Base-by-base conservation (phyloP, 345 rosid genomes). In the Salix dunnii region DNA sequence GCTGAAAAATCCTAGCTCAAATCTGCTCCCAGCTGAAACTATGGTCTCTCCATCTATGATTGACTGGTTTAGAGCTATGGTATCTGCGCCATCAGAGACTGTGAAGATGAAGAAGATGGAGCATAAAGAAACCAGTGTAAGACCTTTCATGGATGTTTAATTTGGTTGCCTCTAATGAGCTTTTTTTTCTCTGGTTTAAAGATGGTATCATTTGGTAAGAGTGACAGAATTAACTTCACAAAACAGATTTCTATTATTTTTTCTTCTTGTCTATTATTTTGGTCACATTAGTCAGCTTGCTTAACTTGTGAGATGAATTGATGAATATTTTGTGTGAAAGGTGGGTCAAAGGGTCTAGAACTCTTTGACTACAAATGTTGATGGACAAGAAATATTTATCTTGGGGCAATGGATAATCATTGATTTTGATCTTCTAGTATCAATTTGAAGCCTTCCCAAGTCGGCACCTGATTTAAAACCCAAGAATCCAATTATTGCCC, bases 1-100 rank as follows among this genome's bases (percentile, higher is more conserved):
- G 53, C 74, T 73, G 67, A 85, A 85, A 71, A 85, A 85, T 5
- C 87, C 87, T 38, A 84, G 68, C 69, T 77, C 83, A 66, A 79
- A 84, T 48, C 42, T 74, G n/a, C 72, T 79, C 13, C 30, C 71
- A 0, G 80, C 27, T 3, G 82, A 80, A 55, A 78, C 78, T 33
- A 82, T 28, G 3, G 76, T 82, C 46, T 75, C 72, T 2, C 84
- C 85, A 25, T 82, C 85, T 53, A 14, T 76, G 38, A 85, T 71
- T 1, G 80, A 28, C 20, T 43, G 74, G 21, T 58, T 73, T 5
- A 21, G 67, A 31, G 58, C 35, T 28, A 85, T 70, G 28, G 74
- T 68, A 65, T 85, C 79, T 14, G 28, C 51, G 4, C 74, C 82
- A 16, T 2, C 10, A 64, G 80, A 58, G 5, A 16, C 1, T 13